Conservation (phyloP, 2,329 filamentous ascomycete species). For the Emydomyces testavorans region DNA sequence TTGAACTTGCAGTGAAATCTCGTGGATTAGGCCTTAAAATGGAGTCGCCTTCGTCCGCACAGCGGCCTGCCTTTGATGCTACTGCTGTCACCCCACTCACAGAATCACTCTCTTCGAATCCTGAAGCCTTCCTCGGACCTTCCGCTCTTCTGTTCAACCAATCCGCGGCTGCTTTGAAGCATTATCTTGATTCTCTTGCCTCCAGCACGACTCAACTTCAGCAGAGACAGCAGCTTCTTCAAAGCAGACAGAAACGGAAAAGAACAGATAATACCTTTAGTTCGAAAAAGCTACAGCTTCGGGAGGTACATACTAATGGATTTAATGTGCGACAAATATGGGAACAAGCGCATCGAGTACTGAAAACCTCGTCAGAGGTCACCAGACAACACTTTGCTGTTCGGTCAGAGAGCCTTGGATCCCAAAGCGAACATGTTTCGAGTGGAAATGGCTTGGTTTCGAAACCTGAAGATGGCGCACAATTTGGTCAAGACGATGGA, state of each 20-base stretch:
- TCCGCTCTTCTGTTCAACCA: conserved; percentile 53
- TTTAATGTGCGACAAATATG: conserved; percentile 85
- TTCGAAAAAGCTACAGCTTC: conserved; percentile 50
- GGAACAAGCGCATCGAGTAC: conserved; percentile 80
- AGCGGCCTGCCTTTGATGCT: background rate
- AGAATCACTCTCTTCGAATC: conserved; percentile 22
- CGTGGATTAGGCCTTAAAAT: background rate
- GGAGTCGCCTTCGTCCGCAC: conserved; percentile 1
- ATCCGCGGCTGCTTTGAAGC: conserved; percentile 65
- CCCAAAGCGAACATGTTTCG: background rate
- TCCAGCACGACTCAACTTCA: conserved; percentile 62
- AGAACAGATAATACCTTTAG: conserved; percentile 41
- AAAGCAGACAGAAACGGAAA: conserved; percentile 65
- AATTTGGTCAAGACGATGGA: conserved; percentile 21
- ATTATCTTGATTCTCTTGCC: conserved; percentile 67
- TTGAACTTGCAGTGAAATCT: background rate
- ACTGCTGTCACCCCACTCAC: background rate
- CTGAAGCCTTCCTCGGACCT: conserved; percentile 69
- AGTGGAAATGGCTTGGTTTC: conserved; percentile 7
- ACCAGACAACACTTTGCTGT: conserved; percentile 37
- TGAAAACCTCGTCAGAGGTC: conserved; percentile 51
- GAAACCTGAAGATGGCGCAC: background rate
- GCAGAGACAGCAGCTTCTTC: conserved; percentile 48
- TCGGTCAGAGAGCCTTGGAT: background rate
- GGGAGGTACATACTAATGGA: conserved; percentile 73